Conservation (phyloP, 768 basidiomycete species). For the Pholiota conissans region DNA sequence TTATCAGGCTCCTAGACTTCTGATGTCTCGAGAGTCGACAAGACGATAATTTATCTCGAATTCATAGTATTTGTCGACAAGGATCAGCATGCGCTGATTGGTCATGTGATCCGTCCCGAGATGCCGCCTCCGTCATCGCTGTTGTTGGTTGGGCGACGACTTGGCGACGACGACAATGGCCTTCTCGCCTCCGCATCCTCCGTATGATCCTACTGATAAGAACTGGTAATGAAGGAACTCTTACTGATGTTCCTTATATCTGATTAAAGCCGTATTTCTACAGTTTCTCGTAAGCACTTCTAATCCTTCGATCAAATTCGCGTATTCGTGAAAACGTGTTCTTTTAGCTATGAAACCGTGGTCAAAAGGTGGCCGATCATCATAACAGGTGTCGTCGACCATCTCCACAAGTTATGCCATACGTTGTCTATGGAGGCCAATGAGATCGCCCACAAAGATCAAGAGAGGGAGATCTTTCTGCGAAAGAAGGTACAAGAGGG, state of each 20-base stretch:
- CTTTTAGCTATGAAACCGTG: slow-evolving; percentile 74
- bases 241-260: background rate
- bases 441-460: slow-evolving; percentile 18
- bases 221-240: slow-evolving; percentile 40
- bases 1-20: too few relatives aligned
- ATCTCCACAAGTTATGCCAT: slow-evolving; percentile 70
- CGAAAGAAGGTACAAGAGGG: slow-evolving; percentile 67
- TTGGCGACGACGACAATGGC: slow-evolving; percentile 13
- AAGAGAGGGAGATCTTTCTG: slow-evolving; percentile 21
- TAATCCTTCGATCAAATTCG: background rate
- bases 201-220: slow-evolving; percentile 76
- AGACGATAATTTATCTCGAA: too few relatives aligned
- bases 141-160: too few relatives aligned
- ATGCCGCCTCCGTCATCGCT: too few relatives aligned
- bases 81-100: too few relatives aligned
- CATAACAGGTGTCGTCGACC: slow-evolving; percentile 77
- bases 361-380: slow-evolving; percentile 83
- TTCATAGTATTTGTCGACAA: too few relatives aligned
- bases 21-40: too few relatives aligned
- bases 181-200: slow-evolving; percentile 50
- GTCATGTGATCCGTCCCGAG: too few relatives aligned
- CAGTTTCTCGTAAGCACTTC: slow-evolving; percentile 59
- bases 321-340: background rate
- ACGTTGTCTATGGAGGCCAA: slow-evolving; percentile 46
- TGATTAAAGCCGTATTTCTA: background rate